phyloP scores from a whole-genome alignment of 2,329 filamentous ascomycete species.

The Fusarium coffeatum region DNA sequence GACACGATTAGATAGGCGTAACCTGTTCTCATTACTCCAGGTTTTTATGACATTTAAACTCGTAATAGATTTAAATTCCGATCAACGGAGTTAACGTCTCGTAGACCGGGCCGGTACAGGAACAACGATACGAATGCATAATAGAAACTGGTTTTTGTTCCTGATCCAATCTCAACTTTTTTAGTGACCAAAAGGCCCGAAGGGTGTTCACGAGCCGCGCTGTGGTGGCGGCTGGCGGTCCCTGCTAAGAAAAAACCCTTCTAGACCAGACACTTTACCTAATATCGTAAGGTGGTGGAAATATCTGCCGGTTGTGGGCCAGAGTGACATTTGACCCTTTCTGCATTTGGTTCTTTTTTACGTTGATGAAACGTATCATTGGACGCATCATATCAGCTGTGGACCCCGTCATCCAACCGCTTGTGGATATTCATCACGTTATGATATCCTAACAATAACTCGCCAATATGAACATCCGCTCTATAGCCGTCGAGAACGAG shows the following conservation, averaged over 20 bases:
- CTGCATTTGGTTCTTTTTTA: constrained; percentile 20
- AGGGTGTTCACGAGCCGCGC: constrained; percentile 21
- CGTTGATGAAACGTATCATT: constrained; percentile 35
- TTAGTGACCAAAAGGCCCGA: constrained; percentile 31
- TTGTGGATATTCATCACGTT: constrained; percentile 36
- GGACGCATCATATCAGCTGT: constrained; percentile 4
- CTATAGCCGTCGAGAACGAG: neutral
- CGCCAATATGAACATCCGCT: neutral
- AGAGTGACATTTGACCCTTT: constrained; percentile 3
- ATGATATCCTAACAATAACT: constrained; percentile 40
- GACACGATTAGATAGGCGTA: constrained; percentile 17
- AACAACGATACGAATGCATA: neutral
- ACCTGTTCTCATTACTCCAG: constrained; percentile 3
- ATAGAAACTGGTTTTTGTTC: neutral
- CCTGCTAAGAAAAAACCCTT: constrained; percentile 9
- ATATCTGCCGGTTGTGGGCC: constrained; percentile 29
- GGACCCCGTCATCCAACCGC: constrained; percentile 7
- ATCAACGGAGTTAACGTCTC: constrained; percentile 5
- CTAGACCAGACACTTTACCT: constrained; percentile 9
- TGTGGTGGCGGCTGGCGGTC: constrained; percentile 29
- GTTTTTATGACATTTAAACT: constrained; percentile 32
- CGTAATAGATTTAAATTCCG: constrained; percentile 21
- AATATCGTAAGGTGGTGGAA: constrained; percentile 28
- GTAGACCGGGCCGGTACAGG: constrained; percentile 3
- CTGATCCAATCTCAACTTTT: constrained; percentile 3